phyloP scores from a whole-genome alignment of 2,329 filamentous ascomycete species.

The Fonsecaea monophora region DNA sequence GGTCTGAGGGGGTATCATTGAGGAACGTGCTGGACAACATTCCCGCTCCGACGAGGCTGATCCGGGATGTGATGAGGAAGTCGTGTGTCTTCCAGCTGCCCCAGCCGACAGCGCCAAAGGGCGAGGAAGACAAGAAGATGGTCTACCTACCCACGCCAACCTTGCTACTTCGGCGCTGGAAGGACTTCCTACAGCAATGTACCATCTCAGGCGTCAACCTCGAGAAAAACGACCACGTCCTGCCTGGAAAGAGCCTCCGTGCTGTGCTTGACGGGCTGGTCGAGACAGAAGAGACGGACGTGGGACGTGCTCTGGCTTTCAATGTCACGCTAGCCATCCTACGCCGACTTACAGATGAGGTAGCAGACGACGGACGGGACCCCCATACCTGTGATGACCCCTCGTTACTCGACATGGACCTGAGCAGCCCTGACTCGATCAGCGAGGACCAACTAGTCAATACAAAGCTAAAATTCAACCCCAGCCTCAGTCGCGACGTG shows the following conservation, averaged over 20 bases:
- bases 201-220: slow-evolving; percentile 24
- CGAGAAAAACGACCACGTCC: slow-evolving; percentile 10
- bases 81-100: slow-evolving; percentile 28
- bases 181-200: slow-evolving; percentile 31
- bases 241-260: background rate
- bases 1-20: background rate
- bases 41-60: slow-evolving; percentile 31
- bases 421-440: background rate
- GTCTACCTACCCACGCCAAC: slow-evolving; percentile 27
- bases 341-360: slow-evolving; percentile 12
- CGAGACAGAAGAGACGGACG: slow-evolving; percentile 3
- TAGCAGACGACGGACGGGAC: background rate
- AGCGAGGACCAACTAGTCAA: background rate
- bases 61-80: slow-evolving; percentile 17
- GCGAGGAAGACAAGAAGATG: background rate
- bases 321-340: slow-evolving; percentile 28
- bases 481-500: background rate
- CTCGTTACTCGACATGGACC: background rate
- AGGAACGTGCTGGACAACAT: slow-evolving; percentile 34
- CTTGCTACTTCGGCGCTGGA: slow-evolving; percentile 36
- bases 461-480: slow-evolving; percentile 4
- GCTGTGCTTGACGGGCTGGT: slow-evolving; percentile 13
- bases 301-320: slow-evolving; percentile 10
- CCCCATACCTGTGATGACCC: background rate
- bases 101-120: background rate